Evolutionary conservation across 306 rosid genomes (phyloP), one percentile per base, ranked within the genome.

Genomic region (Trichosanthes truncata): DNA sequence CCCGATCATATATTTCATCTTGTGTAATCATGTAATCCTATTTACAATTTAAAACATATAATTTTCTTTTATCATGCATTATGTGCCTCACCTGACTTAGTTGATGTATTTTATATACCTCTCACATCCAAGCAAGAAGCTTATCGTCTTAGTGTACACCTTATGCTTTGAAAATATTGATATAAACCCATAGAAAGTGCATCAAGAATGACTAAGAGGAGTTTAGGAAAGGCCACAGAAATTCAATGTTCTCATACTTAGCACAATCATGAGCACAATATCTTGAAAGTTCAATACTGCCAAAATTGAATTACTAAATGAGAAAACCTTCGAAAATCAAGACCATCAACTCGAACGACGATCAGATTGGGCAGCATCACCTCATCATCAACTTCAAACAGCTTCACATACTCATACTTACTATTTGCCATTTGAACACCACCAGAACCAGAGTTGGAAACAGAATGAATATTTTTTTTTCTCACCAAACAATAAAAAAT

Each of bases 341-440:
- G 77, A 45, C 89, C 93, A 25, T 79, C 84, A 40, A 94, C 86
- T 52, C 83, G 87, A 61, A 89, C 91, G 80, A 90, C 84, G 33
- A 92, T 86, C 83, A 90, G 72, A 80, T 86, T 92, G 21, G 96
- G 97, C 78, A 79, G 83, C 88, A 89, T 77, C n/a, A 87, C 91
- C 85, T 89, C 98, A 7, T 89, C 97, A 61, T 88, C 93, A 1
- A 84, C 83, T 80, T 92, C 96, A 29, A 88, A 90, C 80, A 86
- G 84, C 88, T 92, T 94, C 63, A 89, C 96, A 51, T 92, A 90
- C 88, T 92, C 96, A 74, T 90, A 89, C 79, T 87, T 92, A 80
- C 93, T 89, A 82, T 92, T 92, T 77, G 94, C 97, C 97, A 90
- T 92, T 17, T 63, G 65, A 11, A 77, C 81, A 15, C 7, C 51